phyloP scores from a whole-genome alignment of 2,329 filamentous ascomycete genomes.

The Pseudogymnoascus sp. region DNA sequence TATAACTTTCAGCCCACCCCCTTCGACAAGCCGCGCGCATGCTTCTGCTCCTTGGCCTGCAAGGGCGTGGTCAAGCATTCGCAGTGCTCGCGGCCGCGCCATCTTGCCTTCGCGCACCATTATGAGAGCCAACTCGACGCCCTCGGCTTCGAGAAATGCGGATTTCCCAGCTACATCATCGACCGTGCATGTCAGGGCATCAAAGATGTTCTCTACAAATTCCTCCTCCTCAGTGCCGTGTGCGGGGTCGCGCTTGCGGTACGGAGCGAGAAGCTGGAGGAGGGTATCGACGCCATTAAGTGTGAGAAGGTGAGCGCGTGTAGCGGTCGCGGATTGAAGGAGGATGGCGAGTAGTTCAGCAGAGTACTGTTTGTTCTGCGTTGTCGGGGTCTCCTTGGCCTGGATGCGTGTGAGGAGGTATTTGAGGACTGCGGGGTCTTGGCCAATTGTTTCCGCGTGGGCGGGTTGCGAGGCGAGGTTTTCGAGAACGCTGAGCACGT shows the following conservation, averaged over 20 bases:
- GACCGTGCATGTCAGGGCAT: conserved; percentile 70
- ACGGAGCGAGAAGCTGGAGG: conserved; percentile 74
- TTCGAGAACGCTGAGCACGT: conserved; percentile 74
- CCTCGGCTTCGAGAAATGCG: conserved; percentile 82
- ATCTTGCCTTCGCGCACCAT: conserved; percentile 86
- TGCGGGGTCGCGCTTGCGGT: conserved; percentile 76
- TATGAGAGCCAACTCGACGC: conserved; percentile 81
- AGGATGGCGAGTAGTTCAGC: conserved; percentile 88
- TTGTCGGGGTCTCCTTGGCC: conserved; percentile 55
- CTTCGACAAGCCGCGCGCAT: conserved; percentile 70
- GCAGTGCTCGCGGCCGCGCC: conserved; percentile 67
- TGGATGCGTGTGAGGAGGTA: conserved; percentile 74
- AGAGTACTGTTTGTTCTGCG: conserved; percentile 92
- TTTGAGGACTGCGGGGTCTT: conserved; percentile 56
- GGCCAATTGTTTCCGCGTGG: conserved; percentile 63
- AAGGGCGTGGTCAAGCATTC: conserved; percentile 75
- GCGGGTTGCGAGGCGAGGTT: conserved; percentile 66
- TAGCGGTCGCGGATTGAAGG: conserved; percentile 62
- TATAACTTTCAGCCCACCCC: conserved; percentile 71
- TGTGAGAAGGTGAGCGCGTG: conserved; percentile 52
- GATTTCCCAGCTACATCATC: conserved; percentile 67
- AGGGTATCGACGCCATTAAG: conserved; percentile 69
- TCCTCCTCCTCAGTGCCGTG: conserved; percentile 87
- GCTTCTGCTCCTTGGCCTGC: conserved; percentile 52
- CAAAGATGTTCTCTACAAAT: conserved; percentile 90